A percentile compares a stretch with the other conserved stretches of the same genome.
phyloP scores from a whole-genome alignment of 75 land plant species.

The Adiantum capillusveneris region DNA sequence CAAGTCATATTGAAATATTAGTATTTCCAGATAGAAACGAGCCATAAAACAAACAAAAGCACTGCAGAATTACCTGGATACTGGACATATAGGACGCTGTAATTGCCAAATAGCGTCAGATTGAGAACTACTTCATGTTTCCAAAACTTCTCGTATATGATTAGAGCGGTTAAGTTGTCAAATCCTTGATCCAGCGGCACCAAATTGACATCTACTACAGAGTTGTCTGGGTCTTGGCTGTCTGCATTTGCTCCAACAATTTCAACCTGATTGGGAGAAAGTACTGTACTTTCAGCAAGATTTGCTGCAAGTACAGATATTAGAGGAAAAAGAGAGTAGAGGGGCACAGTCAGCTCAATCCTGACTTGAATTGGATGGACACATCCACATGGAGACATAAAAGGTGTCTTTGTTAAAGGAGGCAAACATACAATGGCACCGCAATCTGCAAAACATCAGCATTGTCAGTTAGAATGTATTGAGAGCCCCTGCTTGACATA shows the following conservation, averaged over 20 bases:
- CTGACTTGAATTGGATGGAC: constrained; percentile 71
- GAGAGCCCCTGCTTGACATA: neutral
- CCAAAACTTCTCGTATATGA: constrained; percentile 59
- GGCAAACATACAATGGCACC: constrained; percentile 25
- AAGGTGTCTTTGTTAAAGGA: constrained; percentile 52
- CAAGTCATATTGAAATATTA: too few relatives aligned
- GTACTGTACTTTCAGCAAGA: constrained; percentile 42
- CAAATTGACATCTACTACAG: constrained; percentile 52
- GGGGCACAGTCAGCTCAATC: constrained; percentile 40
- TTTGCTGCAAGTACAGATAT: constrained; percentile 73
- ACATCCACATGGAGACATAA: constrained; percentile 79
- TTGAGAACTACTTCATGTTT: constrained; percentile 46
- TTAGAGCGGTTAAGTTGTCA: constrained; percentile 45
- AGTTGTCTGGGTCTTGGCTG: constrained; percentile 44
- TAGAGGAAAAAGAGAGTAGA: constrained; percentile 70
- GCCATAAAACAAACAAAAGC: too few relatives aligned
- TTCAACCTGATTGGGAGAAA: constrained; percentile 67
- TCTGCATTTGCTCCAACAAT: constrained; percentile 81
- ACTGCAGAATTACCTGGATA: constrained; percentile 59
- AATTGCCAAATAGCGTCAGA: constrained; percentile 51
- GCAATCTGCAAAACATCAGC: constrained; percentile 39
- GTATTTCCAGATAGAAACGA: too few relatives aligned
- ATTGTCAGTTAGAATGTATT: neutral
- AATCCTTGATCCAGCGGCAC: constrained; percentile 52
- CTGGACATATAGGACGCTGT: constrained; percentile 51